A percentile compares a stretch with the other conserved stretches of the same genome.
Conservation (phyloP, 805 yeast genomes). For the Metschnikowia matae region DNA sequence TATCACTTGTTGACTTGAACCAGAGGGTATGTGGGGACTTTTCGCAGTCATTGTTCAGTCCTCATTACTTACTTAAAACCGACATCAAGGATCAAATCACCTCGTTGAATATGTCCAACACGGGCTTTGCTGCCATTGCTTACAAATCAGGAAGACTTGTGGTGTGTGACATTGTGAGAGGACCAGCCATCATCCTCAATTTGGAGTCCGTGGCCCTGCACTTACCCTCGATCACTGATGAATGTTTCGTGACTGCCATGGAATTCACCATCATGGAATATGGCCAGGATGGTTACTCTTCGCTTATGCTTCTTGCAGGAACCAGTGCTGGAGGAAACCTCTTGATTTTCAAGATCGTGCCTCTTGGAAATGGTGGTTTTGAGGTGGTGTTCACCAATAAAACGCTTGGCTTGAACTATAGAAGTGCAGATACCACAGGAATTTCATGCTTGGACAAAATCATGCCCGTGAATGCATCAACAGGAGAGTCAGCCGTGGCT, state of each 20-base stretch:
- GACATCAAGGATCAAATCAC: conserved; percentile 41
- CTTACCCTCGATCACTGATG: conserved; percentile 29
- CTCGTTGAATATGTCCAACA: conserved; percentile 60
- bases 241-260: conserved; percentile 48
- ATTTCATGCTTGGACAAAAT: conserved; percentile 52
- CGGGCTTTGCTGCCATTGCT: conserved; percentile 83
- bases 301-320: conserved; percentile 72
- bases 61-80: conserved; percentile 27
- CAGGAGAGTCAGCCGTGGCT: conserved; percentile 67
- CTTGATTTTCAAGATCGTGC: conserved; percentile 59
- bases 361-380: conserved; percentile 58
- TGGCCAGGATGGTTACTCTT: conserved; percentile 64
- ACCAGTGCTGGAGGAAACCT: conserved; percentile 69
- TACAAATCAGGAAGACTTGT: conserved; percentile 71
- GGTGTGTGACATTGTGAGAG: conserved; percentile 69
- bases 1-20: conserved; percentile 45
- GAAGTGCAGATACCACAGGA: conserved; percentile 39
- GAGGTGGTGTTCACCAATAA: conserved; percentile 48
- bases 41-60: conserved; percentile 30
- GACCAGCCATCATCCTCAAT: conserved; percentile 62
- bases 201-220: conserved; percentile 27
- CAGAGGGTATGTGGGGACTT: conserved; percentile 48
- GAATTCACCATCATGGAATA: conserved; percentile 72
- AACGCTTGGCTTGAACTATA: conserved; percentile 34
- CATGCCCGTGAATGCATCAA: conserved; percentile 52